Base-by-base conservation (phyloP, 352 stramenopile genomes). In the Pilasporangium apinafurcum region DNA sequence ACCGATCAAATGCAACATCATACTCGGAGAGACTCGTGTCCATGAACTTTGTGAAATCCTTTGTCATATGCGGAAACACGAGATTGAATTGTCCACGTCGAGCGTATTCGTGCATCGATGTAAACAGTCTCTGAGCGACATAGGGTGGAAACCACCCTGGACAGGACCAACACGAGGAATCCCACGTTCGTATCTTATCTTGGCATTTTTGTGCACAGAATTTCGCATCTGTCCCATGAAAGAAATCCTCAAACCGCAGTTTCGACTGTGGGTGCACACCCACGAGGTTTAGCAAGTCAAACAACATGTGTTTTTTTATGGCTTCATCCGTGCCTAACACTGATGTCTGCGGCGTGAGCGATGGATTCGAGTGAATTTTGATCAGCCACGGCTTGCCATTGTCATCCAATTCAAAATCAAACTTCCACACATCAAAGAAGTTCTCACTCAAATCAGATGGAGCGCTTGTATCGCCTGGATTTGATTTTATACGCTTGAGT, bases 391-490 rank as follows among this genome's bases (percentile, higher is more conserved):
- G 93, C 50, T 97, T 97, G 13, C 95, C 72, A 22, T 62, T 72
- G 56, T 88, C 68, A 48, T 98, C 94, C 18, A 99, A 60, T 64
- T 98, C 91, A 37, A 99, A 92, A 51, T 99, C 94, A 49, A 98
- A 89, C 18, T 91, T 95, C 44, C 96, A 83, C 14, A 98, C 64
- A 51, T 98, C 93, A 54, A 99, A 96, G 44, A 96, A 98, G 44
- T 58, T 86, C 29, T 83, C 65, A 2, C 50, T 61, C 17, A 85
- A 37, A 35, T 85, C 65, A 3, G 51, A 68, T 10, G 45, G 51
- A 1, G 53, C 33, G 5, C 56, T 40, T 17, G 56, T 69, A 17
- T 75, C 43, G 12, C 47, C 48, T 27, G 26, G 10, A 14, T 21
- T 18, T 8, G 36, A 5, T 2, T 47, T 39, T 24, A 47, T 36